Evolutionary conservation across 140 eudicot genomes (phyloP), one percentile per base, ranked within the genome.

Genomic region (Oenanthe javanica): DNA sequence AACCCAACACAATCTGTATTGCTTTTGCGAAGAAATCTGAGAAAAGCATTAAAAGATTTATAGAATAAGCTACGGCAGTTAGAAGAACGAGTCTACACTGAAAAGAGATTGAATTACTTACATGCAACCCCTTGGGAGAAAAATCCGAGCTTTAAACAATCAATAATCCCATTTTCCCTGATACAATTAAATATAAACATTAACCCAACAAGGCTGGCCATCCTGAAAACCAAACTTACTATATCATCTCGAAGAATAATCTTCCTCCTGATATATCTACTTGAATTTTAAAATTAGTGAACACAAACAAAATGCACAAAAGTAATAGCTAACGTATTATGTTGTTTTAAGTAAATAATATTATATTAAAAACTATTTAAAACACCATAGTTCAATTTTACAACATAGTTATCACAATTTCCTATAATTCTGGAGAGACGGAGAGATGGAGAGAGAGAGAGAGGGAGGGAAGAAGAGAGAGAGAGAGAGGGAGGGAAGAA

Each of bases 111-210:
- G 75, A 1, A 49, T 67, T 72, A 94, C 97, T 90, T 77, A 94
- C 97, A 77, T 47, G 97, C 88, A 61, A 84, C 77, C 21, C 88
- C 93, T 43, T 85, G 86, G 43, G 95, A 82, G 78, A 90, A 79
- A 83, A 84, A 84, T 71, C 87, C 79, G 74, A 84, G 81, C 57
- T 84, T 88, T 71, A 90, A 84, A 45, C 86, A 50, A 82, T 84
- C 80, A 77, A 85, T 75, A 66, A 87, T 74, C 64, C 84, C 90
- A 45, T 82, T 75, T 73, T 86, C 92, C 94, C 97, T 90, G 43
- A 63, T 87, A 80, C 0, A 54, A 15, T 55, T 19, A 40, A 66
- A 80, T 59, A 38, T 0, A 54, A 6, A 8, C 55, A 78, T 87
- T 69, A 78, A 64, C 27, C 73, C 36, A 31, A 31, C 36, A 31